Base-by-base conservation (phyloP, 2,329 filamentous ascomycete genomes). In the Colletotrichum paranaense region DNA sequence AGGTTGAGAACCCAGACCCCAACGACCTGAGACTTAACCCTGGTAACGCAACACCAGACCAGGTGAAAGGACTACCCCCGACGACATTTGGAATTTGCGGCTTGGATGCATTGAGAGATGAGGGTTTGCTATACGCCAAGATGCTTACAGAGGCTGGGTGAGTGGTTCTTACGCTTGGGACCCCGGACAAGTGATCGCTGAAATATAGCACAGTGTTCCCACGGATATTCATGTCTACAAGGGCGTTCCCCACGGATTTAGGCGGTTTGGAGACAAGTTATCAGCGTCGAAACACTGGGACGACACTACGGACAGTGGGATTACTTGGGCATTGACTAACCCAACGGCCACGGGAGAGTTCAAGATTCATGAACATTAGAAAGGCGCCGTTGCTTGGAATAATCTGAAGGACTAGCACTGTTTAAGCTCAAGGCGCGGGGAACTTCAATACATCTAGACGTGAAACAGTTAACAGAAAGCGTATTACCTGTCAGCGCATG, bases 181-280 rank as follows among this genome's bases (percentile, higher is more conserved):
- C 14, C 35, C 14, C 35, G 16, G 35, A 6, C 5, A 42, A 16
- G 35, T 12, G 9, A 32, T 32, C 9, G 28, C 30, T 58, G 14
- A 58, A 19, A 2, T 16, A 11, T 58, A 26, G 7, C 38, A 12
- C 38, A 87, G 85, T 0, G 86, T 90, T 0, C 84, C 88, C 0
- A 88, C 87, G 0, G 79, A 87, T 67, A 78, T 86, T 0, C 80
- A 84, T 68, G 74, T 90, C 1, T 89, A 89, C 77, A 83, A 81
- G 30, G 88, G 88, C 0, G 78, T 90, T 0, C 89, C 89, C 0
- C 89, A 90, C 79, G 86, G 85, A 0, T 89, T 89, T 26, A 69
- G 80, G 4, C 73, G 78, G 0, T 86, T 84, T 68, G 83, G 83
- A 4, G 80, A 82, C 11, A 80, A 78, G n/a, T 62, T 87, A 9